These are phyloP conservation scores for Schizopora paradoxa DNA, from an alignment of 1,284 basidiomycete species.

Conservation along the genomic window DNA sequence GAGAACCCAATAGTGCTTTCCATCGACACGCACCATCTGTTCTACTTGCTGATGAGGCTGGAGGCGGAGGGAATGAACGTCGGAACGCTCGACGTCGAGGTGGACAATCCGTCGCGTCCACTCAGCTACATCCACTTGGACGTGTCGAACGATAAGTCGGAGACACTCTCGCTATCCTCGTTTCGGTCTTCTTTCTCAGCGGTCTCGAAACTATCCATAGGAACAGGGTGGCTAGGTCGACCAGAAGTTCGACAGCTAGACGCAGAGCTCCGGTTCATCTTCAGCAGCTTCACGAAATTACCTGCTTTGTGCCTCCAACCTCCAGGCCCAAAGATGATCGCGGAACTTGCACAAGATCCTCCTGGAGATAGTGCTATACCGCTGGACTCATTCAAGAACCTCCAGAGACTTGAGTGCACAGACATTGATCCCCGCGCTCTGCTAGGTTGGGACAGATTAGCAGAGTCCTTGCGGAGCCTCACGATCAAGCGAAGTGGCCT, in stretches of 20 bases:
- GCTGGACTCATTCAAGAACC: constrained; percentile 78
- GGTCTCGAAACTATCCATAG: constrained; percentile 71
- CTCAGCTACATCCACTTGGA: constrained; percentile 68
- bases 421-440: constrained; percentile 81
- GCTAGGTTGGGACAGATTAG: constrained; percentile 81
- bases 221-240: constrained; percentile 63
- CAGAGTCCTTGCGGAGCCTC: constrained; percentile 67
- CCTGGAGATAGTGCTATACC: constrained; percentile 75
- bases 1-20: constrained; percentile 58
- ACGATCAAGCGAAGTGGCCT: constrained; percentile 74
- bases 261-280: constrained; percentile 77
- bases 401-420: constrained; percentile 66
- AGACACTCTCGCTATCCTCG: constrained; percentile 72
- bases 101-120: constrained; percentile 66
- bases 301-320: constrained; percentile 67
- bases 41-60: constrained; percentile 83
- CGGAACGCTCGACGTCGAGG: constrained; percentile 76
- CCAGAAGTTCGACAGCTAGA: constrained; percentile 56
- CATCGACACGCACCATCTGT: constrained; percentile 79
- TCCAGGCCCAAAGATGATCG: constrained; percentile 58
- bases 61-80: constrained; percentile 72
- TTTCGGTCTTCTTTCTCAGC: constrained; percentile 74
- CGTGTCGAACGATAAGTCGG: constrained; percentile 54
- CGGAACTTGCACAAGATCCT: constrained; percentile 67
- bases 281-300: constrained; percentile 82